These are phyloP conservation scores for Leptographium wingfieldii DNA, from an alignment of 2,329 filamentous ascomycete species.

Conservation along the genomic window DNA sequence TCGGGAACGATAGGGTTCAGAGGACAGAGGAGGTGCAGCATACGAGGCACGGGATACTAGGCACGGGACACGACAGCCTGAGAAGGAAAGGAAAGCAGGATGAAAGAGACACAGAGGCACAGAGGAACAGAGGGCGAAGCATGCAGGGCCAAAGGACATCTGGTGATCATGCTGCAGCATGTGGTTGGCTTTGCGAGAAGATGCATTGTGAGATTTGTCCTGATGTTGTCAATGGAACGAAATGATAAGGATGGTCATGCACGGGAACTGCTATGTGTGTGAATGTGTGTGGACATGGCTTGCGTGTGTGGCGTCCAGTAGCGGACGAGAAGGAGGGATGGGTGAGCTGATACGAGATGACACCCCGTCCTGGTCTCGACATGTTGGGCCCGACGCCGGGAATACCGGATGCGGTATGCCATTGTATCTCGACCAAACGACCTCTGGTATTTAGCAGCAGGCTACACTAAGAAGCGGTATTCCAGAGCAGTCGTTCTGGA, in stretches of 20 bases:
- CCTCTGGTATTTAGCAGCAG: background rate
- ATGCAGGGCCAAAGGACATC: background rate
- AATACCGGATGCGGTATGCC: background rate
- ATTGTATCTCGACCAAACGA: background rate
- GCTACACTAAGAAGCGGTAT: background rate
- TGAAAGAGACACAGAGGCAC: background rate
- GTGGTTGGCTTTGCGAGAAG: background rate
- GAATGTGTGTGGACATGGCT: background rate
- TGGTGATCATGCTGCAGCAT: background rate
- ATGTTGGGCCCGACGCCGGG: background rate
- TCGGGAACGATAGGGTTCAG: background rate
- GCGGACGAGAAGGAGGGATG: background rate
- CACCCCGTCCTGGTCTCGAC: background rate
- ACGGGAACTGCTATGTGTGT: background rate
- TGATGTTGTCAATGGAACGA: background rate
- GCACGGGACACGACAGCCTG: background rate
- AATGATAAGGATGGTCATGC: background rate
- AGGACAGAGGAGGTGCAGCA: background rate
- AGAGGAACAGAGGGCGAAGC: background rate
- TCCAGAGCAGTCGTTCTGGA: background rate
- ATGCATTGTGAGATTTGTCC: background rate
- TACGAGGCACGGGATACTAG: background rate
- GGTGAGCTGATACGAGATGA: background rate
- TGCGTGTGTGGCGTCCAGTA: background rate
- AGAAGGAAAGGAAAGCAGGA: background rate